phyloP scores from a whole-genome alignment of 2,329 filamentous ascomycete species.

The Monosporascus cannonballus region DNA sequence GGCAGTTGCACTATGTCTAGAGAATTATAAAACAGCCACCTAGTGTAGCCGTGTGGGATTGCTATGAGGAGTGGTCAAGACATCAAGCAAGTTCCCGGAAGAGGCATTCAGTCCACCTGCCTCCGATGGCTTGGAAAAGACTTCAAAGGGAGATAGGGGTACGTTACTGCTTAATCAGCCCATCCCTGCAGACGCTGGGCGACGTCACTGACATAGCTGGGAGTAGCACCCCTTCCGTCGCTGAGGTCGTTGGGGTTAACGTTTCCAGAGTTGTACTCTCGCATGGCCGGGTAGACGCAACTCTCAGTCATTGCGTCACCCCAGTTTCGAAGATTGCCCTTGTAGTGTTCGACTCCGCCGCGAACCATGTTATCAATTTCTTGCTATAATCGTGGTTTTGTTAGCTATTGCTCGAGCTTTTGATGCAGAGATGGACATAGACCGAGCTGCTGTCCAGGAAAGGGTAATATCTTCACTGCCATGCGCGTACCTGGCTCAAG shows the following conservation, averaged over 20 bases:
- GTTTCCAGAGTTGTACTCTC: constrained; percentile 34
- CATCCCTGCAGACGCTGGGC: constrained; percentile 31
- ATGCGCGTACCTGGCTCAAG: constrained; percentile 21
- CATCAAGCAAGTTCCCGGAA: too few species aligned
- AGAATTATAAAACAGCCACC: too few species aligned
- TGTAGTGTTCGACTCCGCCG: constrained; percentile 23
- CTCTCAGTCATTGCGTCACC: constrained; percentile 21
- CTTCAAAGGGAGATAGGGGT: too few species aligned
- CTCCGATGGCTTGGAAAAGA: too few species aligned
- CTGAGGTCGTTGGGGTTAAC: constrained; percentile 29
- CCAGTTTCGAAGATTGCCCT: constrained; percentile 20
- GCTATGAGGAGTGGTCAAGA: too few species aligned
- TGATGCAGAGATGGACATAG: too few species aligned
- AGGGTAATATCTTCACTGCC: not conserved
- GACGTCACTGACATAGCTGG: constrained; percentile 32
- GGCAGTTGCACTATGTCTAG: too few species aligned
- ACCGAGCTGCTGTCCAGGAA: too few species aligned
- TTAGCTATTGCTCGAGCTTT: too few species aligned
- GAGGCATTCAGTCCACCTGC: too few species aligned
- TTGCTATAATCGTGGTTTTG: not conserved
- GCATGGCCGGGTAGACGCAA: constrained; percentile 32
- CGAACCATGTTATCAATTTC: constrained; percentile 29
- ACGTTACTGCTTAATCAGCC: constrained; percentile 20
- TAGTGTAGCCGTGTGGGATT: too few species aligned
- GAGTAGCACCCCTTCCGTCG: constrained; percentile 28